Evolutionary conservation across 805 yeast genomes (phyloP).

Genomic region (Myxozyma geophila): DNA sequence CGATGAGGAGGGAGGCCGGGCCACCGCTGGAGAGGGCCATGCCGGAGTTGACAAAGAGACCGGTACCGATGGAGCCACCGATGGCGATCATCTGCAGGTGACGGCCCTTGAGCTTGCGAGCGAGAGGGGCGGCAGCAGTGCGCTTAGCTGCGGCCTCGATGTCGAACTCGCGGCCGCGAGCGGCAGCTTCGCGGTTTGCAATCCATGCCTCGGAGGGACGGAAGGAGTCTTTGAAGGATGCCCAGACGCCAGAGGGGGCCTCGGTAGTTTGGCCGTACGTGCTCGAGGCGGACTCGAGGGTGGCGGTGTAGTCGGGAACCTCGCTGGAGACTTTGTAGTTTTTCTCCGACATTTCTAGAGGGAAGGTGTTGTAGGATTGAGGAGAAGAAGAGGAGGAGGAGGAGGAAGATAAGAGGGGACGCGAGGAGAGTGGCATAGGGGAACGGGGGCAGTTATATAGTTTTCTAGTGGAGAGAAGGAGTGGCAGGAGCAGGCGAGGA

Average conservation of each 20-base stretch:
- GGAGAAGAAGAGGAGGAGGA: constrained; percentile 7
- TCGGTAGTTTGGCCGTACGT: constrained; percentile 13
- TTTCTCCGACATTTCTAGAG: constrained; percentile 16
- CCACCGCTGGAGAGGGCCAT: constrained; percentile 55
- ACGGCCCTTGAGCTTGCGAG: constrained; percentile 49
- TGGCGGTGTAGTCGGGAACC: constrained; percentile 17
- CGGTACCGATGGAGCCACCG: constrained; percentile 86
- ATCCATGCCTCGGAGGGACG: constrained; percentile 31
- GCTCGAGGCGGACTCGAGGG: constrained; percentile 16
- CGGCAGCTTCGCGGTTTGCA: constrained; percentile 23
- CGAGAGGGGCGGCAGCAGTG: constrained; percentile 60
- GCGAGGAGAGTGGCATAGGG: neutral
- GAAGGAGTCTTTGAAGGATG: constrained; percentile 34
- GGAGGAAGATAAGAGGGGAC: neutral
- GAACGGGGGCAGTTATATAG: neutral
- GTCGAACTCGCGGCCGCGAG: constrained; percentile 21
- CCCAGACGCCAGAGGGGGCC: constrained; percentile 23
- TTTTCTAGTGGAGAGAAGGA: neutral
- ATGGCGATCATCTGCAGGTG: constrained; percentile 67
- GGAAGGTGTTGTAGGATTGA: neutral
- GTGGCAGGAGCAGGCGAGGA: neutral
- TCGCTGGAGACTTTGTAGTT: constrained; percentile 12
- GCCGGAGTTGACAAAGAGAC: constrained; percentile 53
- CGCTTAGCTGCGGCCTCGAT: constrained; percentile 34
- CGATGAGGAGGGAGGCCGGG: constrained; percentile 57